A percentile compares a stretch with the other conserved stretches of the same genome.
Evolutionary conservation across 2,329 filamentous ascomycete species (phyloP).

Genomic region (Aureobasidium sp.): DNA sequence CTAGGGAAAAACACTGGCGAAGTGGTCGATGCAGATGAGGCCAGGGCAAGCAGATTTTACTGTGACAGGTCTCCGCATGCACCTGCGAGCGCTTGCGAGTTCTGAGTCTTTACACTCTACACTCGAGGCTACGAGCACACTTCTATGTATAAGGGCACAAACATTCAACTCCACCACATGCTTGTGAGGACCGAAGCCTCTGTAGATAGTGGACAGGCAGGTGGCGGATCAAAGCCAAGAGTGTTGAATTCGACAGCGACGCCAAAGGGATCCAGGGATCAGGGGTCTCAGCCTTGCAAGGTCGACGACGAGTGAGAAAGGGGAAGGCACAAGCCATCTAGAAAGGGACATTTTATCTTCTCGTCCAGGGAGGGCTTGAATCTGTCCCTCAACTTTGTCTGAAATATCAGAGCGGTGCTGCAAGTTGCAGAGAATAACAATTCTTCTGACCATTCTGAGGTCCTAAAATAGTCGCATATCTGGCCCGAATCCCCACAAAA

Average conservation of each 20-base stretch:
- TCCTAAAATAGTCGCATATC: slow-evolving; percentile 3
- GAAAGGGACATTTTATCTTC: neutral
- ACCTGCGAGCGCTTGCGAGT: neutral
- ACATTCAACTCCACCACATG: neutral
- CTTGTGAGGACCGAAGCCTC: too few species aligned
- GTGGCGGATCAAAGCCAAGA: neutral
- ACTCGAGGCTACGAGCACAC: neutral
- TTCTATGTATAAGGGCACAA: neutral
- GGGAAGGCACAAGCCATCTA: neutral
- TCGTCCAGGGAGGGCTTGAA: neutral
- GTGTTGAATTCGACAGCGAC: neutral
- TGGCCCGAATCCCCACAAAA: slow-evolving; percentile 7
- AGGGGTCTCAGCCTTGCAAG: slow-evolving; percentile 11
- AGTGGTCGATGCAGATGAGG: neutral
- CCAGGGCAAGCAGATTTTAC: neutral
- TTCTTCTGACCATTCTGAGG: neutral
- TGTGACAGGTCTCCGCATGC: neutral
- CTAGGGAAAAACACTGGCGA: neutral
- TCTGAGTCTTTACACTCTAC: neutral
- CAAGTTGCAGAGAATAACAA: neutral
- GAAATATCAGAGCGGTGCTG: neutral
- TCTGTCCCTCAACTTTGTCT: neutral
- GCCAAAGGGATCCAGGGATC: slow-evolving; percentile 1
- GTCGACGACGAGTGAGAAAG: neutral
- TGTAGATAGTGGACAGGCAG: neutral